phyloP scores from a whole-genome alignment of 2,329 filamentous ascomycete genomes.

The Periconia sp. region DNA sequence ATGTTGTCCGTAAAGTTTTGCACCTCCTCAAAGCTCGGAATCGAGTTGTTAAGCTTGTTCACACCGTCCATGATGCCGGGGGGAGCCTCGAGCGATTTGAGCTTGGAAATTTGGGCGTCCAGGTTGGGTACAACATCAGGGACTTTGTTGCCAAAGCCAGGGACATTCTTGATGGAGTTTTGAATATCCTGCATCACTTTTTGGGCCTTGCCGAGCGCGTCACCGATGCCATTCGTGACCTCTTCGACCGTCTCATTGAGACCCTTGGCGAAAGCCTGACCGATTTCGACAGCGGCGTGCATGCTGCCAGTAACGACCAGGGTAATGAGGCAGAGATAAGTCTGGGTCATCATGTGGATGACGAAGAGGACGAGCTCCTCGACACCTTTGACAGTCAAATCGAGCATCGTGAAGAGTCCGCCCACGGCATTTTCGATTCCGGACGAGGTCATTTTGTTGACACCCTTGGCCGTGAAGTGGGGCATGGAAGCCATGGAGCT shows the following conservation, averaged over 20 bases:
- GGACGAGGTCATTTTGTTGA: constrained; percentile 81
- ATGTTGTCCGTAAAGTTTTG: constrained; percentile 77
- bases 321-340: constrained; percentile 86
- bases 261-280: constrained; percentile 61
- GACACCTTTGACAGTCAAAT: constrained; percentile 77
- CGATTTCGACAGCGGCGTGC: constrained; percentile 65
- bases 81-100: constrained; percentile 71
- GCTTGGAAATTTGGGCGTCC: constrained; percentile 61
- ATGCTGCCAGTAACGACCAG: constrained; percentile 79
- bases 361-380: constrained; percentile 88
- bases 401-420: constrained; percentile 76
- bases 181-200: constrained; percentile 18
- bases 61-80: constrained; percentile 69
- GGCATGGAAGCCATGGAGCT: constrained; percentile 98
- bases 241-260: constrained; percentile 65
- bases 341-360: constrained; percentile 87
- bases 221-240: constrained; percentile 55
- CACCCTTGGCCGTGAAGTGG: constrained; percentile 84
- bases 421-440: constrained; percentile 79
- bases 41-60: constrained; percentile 70
- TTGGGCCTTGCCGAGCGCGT: constrained; percentile 28
- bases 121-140: constrained; percentile 63
- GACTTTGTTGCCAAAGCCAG: constrained; percentile 45
- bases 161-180: constrained; percentile 42
- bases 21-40: constrained; percentile 82